Conservation (phyloP, 2,329 filamentous ascomycete species). For the Talaromyces amestolkiae region DNA sequence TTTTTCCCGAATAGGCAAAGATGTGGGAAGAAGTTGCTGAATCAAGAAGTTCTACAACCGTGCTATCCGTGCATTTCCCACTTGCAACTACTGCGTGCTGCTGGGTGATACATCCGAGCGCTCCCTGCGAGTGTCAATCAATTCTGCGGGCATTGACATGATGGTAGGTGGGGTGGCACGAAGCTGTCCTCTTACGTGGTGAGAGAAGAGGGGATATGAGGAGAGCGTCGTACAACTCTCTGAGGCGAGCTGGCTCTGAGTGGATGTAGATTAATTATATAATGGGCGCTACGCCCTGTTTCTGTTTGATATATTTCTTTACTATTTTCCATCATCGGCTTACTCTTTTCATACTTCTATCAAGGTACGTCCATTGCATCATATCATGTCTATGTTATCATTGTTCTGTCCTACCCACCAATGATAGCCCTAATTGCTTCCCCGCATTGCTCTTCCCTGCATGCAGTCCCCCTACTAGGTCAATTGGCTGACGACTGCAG, state of each 20-base stretch:
- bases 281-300: neutral
- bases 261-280: neutral
- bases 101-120: neutral
- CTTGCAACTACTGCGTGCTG: neutral
- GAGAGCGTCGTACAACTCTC: neutral
- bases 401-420: neutral
- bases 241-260: neutral
- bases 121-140: no score
- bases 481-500: neutral
- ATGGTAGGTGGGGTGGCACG: neutral
- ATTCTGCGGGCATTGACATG: neutral
- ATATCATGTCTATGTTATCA: constrained; percentile 2
- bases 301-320: neutral
- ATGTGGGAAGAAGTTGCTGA: neutral
- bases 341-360: neutral
- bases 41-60: constrained; percentile 3
- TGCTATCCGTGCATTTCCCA: neutral
- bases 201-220: neutral
- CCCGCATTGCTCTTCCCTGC: constrained; percentile 10
- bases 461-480: neutral
- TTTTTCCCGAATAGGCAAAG: constrained; percentile 5
- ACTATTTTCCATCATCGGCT: neutral
- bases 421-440: neutral
- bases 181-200: neutral
- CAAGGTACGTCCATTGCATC: neutral